Evolutionary conservation across 495 filamentous ascomycete genomes (phyloP), one percentile per base, ranked within the genome.

Genomic region (Aspergillus coremiiformis): DNA sequence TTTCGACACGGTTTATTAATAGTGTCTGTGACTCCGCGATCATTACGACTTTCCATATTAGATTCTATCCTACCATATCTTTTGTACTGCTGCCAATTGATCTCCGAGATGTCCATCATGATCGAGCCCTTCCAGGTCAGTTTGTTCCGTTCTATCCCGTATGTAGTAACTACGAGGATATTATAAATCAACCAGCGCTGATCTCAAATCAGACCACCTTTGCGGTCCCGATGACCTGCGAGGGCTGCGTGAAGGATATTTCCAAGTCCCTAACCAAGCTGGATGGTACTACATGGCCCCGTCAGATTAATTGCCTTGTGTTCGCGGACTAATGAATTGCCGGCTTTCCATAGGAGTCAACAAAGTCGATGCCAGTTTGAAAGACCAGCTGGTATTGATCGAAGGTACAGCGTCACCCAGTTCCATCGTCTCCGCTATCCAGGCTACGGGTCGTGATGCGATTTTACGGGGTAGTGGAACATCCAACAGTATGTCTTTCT

Each of bases 161-260:
- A 12, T 7, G 27, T 39, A 35, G 4, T n/a, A 8, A 27, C 24
- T 4, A 8, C 24, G 8, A 39, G 8, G 7, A 23, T 9, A 23
- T 17, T 14, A 49, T 27, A 22, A 24, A 24, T 49, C n/a, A 11
- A 11, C 27, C 27, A 35, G 32, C 5, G 12, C 44, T 47, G 27
- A 47, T 9, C 19, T 43, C 37, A 4, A 21, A 20, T 41, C 53
- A 96, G 87, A 95, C 90, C 35, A 85, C 90, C 53, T 96, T 98
- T 63, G 88, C 92, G 53, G 93, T 97, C 66, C 91, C 89, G 21
- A 85, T 98, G 78, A 86, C 81, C 67, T 97, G 93, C 69, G 85
- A 94, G 37, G 67, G 74, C 60, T 98, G 93, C 69, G 82, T 93
- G 59, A 85, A 89, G 56, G 85, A 90, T 56, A 78, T 98, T 54